Evolutionary conservation across 257 asterid genomes (phyloP).

Genomic region (Solanum tacnaense): DNA sequence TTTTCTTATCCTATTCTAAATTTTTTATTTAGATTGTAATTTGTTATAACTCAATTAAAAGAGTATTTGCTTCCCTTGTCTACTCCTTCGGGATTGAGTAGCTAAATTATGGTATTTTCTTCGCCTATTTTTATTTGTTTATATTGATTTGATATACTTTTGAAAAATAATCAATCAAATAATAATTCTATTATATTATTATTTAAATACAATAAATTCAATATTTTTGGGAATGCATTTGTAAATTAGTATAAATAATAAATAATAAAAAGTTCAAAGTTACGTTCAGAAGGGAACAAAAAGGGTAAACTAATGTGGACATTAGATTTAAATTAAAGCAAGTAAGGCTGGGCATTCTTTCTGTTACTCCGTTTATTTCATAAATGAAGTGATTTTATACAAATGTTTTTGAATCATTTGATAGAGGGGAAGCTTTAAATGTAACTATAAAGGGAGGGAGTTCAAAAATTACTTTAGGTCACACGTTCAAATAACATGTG

Average conservation of each 20-base stretch:
- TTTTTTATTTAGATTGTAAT: background rate
- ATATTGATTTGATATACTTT: no score
- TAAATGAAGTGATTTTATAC: background rate
- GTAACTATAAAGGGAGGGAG: background rate
- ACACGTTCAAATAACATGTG: no score
- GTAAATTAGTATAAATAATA: no score
- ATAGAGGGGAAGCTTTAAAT: background rate
- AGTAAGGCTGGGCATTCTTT: background rate
- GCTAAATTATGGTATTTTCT: background rate
- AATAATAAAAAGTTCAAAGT: background rate
- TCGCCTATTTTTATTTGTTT: no score
- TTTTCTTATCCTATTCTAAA: background rate
- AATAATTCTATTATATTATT: no score
- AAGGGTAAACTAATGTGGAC: background rate
- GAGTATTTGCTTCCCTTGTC: no score
- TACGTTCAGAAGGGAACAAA: background rate
- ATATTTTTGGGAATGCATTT: no score
- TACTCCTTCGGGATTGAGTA: background rate
- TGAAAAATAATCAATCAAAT: no score
- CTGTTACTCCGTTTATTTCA: background rate
- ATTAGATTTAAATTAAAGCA: background rate
- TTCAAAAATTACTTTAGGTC: no score
- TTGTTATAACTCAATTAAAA: no score
- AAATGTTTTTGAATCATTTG: background rate
- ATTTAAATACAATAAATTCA: no score